A percentile compares a stretch with the other conserved stretches of the same genome.
Evolutionary conservation across 2,329 filamentous ascomycete genomes (phyloP).

Genomic region (Colletotrichum tropicale): DNA sequence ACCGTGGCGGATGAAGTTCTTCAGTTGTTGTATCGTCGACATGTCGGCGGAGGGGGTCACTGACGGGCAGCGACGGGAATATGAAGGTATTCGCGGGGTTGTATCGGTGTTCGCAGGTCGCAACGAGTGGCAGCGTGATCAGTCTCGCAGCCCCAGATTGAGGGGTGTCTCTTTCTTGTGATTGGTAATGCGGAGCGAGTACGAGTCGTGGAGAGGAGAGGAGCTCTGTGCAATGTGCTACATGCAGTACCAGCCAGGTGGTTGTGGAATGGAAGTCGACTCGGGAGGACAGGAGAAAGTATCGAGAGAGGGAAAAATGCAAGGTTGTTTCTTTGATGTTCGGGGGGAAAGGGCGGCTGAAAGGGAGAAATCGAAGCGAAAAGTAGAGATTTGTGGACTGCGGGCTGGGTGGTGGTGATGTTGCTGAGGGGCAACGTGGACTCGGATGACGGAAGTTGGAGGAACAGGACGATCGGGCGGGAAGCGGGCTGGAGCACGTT

Average conservation of each 20-base stretch:
- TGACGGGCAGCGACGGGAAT: neutral
- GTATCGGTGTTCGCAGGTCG: neutral
- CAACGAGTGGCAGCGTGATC: neutral
- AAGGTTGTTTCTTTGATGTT: conserved; percentile 2
- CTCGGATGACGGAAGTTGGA: conserved; percentile 20
- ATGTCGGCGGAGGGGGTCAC: conserved; percentile 38
- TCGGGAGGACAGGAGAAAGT: neutral
- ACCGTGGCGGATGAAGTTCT: conserved; percentile 97
- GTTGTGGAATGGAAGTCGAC: neutral
- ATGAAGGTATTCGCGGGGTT: neutral
- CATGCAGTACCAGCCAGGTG: neutral
- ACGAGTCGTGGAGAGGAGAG: conserved; percentile 4
- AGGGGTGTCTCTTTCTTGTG: neutral
- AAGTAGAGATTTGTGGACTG: conserved; percentile 13
- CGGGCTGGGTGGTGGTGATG: conserved; percentile 6
- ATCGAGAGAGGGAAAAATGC: neutral
- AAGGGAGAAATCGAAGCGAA: conserved; percentile 13
- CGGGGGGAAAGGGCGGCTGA: neutral
- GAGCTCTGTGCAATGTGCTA: neutral
- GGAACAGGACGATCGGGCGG: conserved; percentile 14
- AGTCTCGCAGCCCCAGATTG: neutral
- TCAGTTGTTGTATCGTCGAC: conserved; percentile 89
- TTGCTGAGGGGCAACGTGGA: conserved; percentile 18
- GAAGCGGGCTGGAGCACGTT: conserved; percentile 5
- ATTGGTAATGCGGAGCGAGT: conserved; percentile 12